Base-by-base conservation (phyloP, 352 stramenopile genomes). In the Phytophthora pistaciae region DNA sequence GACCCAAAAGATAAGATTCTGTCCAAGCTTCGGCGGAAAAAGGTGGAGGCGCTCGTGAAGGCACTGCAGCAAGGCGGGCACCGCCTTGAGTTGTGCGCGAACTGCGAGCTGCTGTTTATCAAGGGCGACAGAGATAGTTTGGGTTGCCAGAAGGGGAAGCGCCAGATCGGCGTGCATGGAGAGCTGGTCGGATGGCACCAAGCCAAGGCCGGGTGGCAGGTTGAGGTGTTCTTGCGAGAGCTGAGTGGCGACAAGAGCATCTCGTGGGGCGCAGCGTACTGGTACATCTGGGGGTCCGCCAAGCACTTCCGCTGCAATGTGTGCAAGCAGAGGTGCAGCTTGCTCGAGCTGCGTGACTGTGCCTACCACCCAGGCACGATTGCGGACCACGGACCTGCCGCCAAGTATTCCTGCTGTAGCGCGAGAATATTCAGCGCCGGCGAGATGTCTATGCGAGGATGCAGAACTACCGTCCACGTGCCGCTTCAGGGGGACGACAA, bases 1-100 rank as follows among this genome's bases (percentile, higher is more conserved):
- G 91, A 97, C 46, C 87, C 84, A 14, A 96, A 96, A 46, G 88
- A 96, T 64, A 97, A 96, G 63, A 88, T 98, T 23, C 60, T 96
- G 13, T 93, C 83, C 49, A 95, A 95, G 56, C 66, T 98, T 4
- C 81, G 92, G 54, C 84, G 88, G 27, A 94, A 95, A 68, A 95
- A 96, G 44, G 71, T 98, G 0, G 87, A 97, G 18, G 60, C 58
- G 6, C 60, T 92, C 5, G 69, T 95, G 10, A 73, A 77, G 36
- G 50, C 64, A 0, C 31, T 93, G n/a, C 64, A 74, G 2, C 50
- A 82, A 13, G 63, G 73, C 0, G 72, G 58, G 1, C 40, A 49
- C 3, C 42, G 13, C 4, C 50, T 94, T 1, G 69, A 82, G 21
- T 49, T 78, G 3, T 95, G 87, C 27, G 56, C 42, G 4, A 67